These are phyloP conservation scores for Annulohypoxylon truncatum DNA, from an alignment of 2,329 filamentous ascomycete genomes.

Conservation along the genomic window DNA sequence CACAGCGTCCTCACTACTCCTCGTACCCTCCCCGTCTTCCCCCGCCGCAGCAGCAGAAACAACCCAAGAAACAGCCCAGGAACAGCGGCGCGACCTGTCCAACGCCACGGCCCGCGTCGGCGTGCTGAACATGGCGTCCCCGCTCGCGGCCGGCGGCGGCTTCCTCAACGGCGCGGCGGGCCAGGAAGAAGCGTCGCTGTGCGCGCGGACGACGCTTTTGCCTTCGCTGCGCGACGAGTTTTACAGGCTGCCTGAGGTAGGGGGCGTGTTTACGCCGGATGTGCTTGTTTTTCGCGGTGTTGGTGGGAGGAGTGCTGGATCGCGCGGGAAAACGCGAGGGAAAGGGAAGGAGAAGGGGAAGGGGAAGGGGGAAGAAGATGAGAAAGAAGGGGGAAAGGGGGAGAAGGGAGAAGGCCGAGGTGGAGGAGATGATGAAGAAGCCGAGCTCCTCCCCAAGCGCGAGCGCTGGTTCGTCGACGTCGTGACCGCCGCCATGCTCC, in stretches of 20 bases:
- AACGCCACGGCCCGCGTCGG: constrained; percentile 55
- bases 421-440: constrained; percentile 51
- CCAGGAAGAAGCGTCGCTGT: constrained; percentile 70
- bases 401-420: not conserved
- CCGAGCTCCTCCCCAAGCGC: constrained; percentile 54
- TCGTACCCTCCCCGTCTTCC: constrained; percentile 10
- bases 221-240: constrained; percentile 68
- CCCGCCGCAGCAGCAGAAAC: no score
- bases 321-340: not conserved
- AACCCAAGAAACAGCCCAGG: not conserved
- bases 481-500: constrained; percentile 67
- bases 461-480: constrained; percentile 70
- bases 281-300: constrained; percentile 66
- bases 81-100: constrained; percentile 23
- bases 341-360: not conserved
- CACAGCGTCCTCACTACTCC: constrained; percentile 57
- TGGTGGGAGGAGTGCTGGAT: not conserved
- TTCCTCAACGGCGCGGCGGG: constrained; percentile 69
- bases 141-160: constrained; percentile 69
- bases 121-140: constrained; percentile 73
- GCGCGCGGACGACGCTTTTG: constrained; percentile 69
- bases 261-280: constrained; percentile 67
- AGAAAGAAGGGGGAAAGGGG: constrained; percentile 29
- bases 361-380: constrained; percentile 25
- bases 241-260: constrained; percentile 69